Evolutionary conservation across 495 filamentous ascomycete genomes (phyloP).

Genomic region (Lichina pygmaea): DNA sequence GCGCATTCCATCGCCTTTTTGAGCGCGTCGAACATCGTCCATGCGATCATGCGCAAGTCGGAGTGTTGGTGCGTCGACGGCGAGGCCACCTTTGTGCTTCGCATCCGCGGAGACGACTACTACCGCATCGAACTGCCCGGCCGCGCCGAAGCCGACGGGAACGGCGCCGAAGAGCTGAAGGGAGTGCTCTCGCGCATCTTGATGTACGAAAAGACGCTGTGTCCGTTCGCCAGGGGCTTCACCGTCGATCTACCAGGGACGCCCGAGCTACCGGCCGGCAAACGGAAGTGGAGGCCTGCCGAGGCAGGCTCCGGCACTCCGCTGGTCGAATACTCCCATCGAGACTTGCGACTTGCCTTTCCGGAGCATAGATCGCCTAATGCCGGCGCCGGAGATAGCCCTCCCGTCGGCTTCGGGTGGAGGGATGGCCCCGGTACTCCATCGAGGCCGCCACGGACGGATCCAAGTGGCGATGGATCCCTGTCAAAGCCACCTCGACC

Average conservation of each 20-base stretch:
- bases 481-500: conserved; percentile 16
- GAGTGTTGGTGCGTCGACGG: conserved; percentile 85
- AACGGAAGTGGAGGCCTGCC: conserved; percentile 31
- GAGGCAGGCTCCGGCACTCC: neutral
- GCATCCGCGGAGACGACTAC: conserved; percentile 52
- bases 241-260: conserved; percentile 47
- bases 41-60: conserved; percentile 64
- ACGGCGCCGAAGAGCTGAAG: conserved; percentile 36
- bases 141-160: conserved; percentile 25
- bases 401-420: neutral
- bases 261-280: conserved; percentile 34
- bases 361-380: neutral
- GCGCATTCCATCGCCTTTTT: conserved; percentile 64
- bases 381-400: neutral
- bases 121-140: conserved; percentile 72
- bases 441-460: conserved; percentile 26
- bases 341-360: no score
- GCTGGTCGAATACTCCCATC: no score
- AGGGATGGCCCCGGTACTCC: conserved; percentile 10
- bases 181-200: conserved; percentile 38
- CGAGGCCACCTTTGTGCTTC: conserved; percentile 54
- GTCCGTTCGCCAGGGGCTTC: conserved; percentile 58
- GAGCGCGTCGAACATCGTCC: conserved; percentile 52
- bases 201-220: conserved; percentile 64
- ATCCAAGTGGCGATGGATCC: conserved; percentile 31